Evolutionary conservation across 345 rosid genomes (phyloP).

Genomic region (Camelina sativa): DNA sequence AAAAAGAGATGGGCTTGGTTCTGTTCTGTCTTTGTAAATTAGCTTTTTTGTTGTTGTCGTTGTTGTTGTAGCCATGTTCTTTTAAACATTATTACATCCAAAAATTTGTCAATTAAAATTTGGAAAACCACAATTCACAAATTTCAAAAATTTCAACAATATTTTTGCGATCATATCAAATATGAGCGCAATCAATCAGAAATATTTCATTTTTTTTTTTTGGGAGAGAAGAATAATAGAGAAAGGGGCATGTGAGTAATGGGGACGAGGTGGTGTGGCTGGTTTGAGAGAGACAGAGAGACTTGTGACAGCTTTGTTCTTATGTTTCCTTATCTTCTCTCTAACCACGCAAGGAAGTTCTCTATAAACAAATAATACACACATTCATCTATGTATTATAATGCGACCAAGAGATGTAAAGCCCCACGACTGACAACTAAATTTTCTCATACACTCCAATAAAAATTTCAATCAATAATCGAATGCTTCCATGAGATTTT

Average conservation of each 20-base stretch:
- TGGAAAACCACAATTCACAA: not conserved
- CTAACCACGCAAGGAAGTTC: constrained; percentile 9
- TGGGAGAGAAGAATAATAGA: constrained; percentile 36
- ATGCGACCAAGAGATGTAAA: constrained; percentile 37
- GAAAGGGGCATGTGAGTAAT: constrained; percentile 45
- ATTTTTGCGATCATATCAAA: not conserved
- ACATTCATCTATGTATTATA: not conserved
- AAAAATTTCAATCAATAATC: constrained; percentile 14
- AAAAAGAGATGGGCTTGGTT: constrained; percentile 21
- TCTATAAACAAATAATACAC: not conserved
- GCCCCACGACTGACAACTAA: constrained; percentile 34
- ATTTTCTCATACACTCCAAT: not conserved
- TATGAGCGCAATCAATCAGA: not conserved
- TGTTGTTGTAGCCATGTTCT: constrained; percentile 29
- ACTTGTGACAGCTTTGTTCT: constrained; percentile 45
- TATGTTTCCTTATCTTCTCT: constrained; percentile 39
- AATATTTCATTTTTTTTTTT: not conserved
- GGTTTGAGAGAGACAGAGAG: constrained; percentile 44
- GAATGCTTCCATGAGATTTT: not conserved
- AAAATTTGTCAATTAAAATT: not conserved
- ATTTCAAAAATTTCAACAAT: not conserved
- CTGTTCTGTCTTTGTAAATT: constrained; percentile 42
- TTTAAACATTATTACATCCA: not conserved
- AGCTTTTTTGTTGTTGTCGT: constrained; percentile 17
- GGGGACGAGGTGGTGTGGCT: constrained; percentile 47